A percentile compares a stretch with the other conserved stretches of the same genome.
phyloP scores from a whole-genome alignment of 345 rosid species.

The Linum lewisii region DNA sequence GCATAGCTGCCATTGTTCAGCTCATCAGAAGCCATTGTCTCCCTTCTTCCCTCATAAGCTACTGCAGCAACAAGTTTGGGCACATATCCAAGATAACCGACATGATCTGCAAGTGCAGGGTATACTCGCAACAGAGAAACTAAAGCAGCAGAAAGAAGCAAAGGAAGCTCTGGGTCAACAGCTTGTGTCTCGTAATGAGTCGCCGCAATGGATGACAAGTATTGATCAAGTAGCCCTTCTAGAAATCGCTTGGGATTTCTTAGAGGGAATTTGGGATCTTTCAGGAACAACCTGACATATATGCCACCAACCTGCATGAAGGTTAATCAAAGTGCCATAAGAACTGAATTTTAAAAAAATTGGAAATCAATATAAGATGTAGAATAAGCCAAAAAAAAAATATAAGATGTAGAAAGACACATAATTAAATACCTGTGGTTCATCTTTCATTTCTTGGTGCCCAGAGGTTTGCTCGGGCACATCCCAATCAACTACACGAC shows the following conservation, averaged over 20 bases:
- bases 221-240: conserved; percentile 96
- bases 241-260: conserved; percentile 92
- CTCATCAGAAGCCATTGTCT: conserved; percentile 77
- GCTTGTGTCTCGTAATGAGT: conserved; percentile 73
- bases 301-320: conserved; percentile 86
- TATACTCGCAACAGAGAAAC: conserved; percentile 96
- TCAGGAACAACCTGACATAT: conserved; percentile 81
- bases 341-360: not conserved
- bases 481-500: conserved; percentile 93
- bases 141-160: conserved; percentile 96
- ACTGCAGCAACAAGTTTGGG: conserved; percentile 98
- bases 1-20: conserved; percentile 35
- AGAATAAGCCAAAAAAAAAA: no score
- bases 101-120: conserved; percentile 97
- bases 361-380: not conserved
- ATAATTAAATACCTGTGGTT: conserved; percentile 58
- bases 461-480: conserved; percentile 91
- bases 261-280: conserved; percentile 96
- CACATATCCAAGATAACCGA: conserved; percentile 94
- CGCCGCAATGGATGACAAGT: conserved; percentile 85
- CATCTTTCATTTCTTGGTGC: conserved; percentile 87
- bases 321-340: conserved; percentile 13
- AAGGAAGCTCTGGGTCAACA: conserved; percentile 84
- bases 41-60: conserved; percentile 88
- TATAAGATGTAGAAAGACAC: not conserved